Evolutionary conservation across 208 protist species (phyloP), one percentile per base, ranked within the genome.

Genomic region (Trypanosoma grayi): DNA sequence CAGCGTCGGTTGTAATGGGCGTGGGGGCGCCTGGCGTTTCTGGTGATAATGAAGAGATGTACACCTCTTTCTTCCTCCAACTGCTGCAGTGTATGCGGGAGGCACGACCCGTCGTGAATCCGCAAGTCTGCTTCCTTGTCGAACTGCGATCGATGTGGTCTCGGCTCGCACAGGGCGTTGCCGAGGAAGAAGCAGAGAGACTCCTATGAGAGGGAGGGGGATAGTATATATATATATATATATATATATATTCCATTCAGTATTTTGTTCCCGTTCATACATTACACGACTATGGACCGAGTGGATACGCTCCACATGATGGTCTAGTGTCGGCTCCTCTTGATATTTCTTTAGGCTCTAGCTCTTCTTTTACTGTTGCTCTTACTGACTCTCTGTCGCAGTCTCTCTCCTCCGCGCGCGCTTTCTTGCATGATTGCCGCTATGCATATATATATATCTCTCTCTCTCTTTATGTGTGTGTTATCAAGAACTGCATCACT

Each of bases 101-200:
- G 13, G 83, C 58, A 14, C 78, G 87, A 13, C 74, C 69, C 14
- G 66, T 40, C 14, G 78, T 91, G 16, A 61, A 72, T 51, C 84
- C 84, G 2, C 87, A 94, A 55, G 28, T 90, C 1, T 87, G 73
- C 59, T 94, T 94, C 59, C 50, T 77, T 30, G 73, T 56, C 14
- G 84, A 94, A 60, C 54, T 91, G 24, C 44, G 72, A 9, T 63
- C 75, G 3, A 60, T 83, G n/a, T 94, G 84, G 82, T 16, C 44
- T 20, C 62, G 48, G 4, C 37, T 72, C 10, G 40, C 63, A 8
- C 18, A 33, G 61, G 27, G 55, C 4, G n/a, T 40, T 18, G 25
- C 34, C 0, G 8, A 39, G 6, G 25, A 44, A 28, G 13, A 59
- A 14, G 63, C 20, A 25, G 22, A 56, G 24, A 8, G 36, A 53